These are phyloP conservation scores for Ceratocystis cacaofunesta DNA, from an alignment of 2,329 filamentous ascomycete genomes.

Conservation along the genomic window DNA sequence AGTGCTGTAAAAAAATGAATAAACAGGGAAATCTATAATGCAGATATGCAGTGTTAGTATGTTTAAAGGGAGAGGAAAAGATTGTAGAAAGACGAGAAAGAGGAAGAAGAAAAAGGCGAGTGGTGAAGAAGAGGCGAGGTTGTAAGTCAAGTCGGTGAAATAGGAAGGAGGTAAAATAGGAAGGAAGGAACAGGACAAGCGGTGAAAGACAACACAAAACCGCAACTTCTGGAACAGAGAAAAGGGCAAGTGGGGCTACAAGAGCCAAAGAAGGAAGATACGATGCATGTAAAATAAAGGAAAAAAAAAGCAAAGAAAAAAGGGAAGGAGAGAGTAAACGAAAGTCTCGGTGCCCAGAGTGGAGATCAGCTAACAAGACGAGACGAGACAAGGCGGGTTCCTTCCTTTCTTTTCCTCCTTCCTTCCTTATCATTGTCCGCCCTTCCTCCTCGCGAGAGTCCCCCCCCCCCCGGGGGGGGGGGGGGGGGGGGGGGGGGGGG, in stretches of 20 bases:
- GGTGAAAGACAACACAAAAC: slow-evolving; percentile 5
- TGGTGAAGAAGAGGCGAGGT: neutral
- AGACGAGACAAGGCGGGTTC: neutral
- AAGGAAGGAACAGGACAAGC: neutral
- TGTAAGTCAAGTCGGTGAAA: neutral
- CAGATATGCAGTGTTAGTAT: too few species aligned
- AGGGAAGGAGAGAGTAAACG: neutral
- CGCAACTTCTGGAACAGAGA: neutral
- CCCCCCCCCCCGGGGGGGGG: too few species aligned
- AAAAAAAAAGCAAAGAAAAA: neutral
- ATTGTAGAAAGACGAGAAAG: neutral
- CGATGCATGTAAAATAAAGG: neutral
- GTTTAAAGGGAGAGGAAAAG: neutral
- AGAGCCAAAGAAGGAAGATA: neutral
- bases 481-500: too few species aligned
- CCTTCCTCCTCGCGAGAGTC: neutral
- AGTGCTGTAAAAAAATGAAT: neutral
- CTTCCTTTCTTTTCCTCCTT: neutral
- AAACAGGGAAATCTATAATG: neutral
- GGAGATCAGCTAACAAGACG: neutral
- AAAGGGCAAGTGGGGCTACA: neutral
- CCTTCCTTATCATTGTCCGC: neutral
- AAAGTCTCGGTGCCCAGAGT: neutral
- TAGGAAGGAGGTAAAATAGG: neutral
- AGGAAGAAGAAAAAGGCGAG: neutral